Base-by-base conservation (phyloP, 306 rosid genomes). In the peach (Prunus persica) region DNA sequence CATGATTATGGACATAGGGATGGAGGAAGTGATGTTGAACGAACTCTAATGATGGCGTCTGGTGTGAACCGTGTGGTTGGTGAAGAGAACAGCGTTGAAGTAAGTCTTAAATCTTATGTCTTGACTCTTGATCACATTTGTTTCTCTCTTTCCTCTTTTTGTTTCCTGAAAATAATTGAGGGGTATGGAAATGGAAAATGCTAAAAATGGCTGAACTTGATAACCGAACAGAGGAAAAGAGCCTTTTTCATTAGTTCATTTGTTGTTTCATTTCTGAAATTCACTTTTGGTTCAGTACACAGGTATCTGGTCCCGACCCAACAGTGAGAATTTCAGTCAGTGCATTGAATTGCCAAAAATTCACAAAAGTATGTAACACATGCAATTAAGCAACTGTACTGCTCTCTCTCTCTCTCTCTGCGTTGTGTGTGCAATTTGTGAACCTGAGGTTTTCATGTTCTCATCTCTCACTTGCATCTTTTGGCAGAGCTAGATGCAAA, bases 291-390 rank as follows among this genome's bases (percentile, higher is more conserved):
- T 88, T 89, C 84, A 91, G 99, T 84, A 65, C 67, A 83, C 88
- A 71, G 89, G 80, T 64, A 74, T 91, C 81, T 95, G 99, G 99
- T 79, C 84, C 77, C 82, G 81, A 80, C 90, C 91, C 57, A 56
- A 86, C 89, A 88, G 87, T 41, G 91, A 86, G 74, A 90, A 92
- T 76, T 92, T 88, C 84, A 87, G 88, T 75, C 91, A 86, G 55
- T 95, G 99, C 87, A 87, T 92, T 38, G 86, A 83, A 63, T 78
- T 54, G 62, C 71, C 88, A 38, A 90, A 66, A 73, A 89, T 67
- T 71, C 90, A 76, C 65, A 95, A 86, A 90, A 83, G 96, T 92
- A 85, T 61, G 96, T 71, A 55, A 65, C 51, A 25, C 55, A 30
- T 52, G 13, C 54, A 32, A 43, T 68, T 75, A 77, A 20, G 55